Evolutionary conservation across 1,284 basidiomycete genomes (phyloP), one percentile per base, ranked within the genome.

Genomic region (Ceratorhiza oryzae-sativae): DNA sequence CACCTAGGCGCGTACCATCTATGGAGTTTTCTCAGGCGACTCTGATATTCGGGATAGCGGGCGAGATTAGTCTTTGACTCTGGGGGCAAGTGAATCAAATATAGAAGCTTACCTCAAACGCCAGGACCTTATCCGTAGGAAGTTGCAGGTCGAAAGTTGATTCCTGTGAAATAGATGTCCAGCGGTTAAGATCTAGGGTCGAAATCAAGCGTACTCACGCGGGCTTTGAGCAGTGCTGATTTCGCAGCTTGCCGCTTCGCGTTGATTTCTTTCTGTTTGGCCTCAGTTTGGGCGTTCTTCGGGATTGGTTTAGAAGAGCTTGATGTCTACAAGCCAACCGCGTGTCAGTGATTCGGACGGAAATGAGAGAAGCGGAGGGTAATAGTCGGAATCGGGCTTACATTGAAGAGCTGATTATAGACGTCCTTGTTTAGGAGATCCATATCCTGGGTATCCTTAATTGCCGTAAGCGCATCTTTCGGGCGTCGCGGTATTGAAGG

Each of bases 351-450:
- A 27, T 3, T 20, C 10, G 30, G 12, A 12, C 41, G 60, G 45
- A 34, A n/a, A 46, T 46, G 41, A 63, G 32, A 49, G 23, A 13
- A 1, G 30, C 27, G 45, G 48, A 6, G 36, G 6, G 36, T 6
- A 39, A 39, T 39, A 39, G 13, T 6, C 13, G 36, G 46, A 53
- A 4, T 15, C 13, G 32, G n/a, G 32, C 65, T 5, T 68, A 68
- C 65, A n/a, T 68, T 68, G 65, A 68, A 68, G 10, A 68, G 65
- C 27, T 68, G 65, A n/a, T 68, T 68, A 36, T 68, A 68, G 18
- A 68, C 65, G 20, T 68, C 65, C 39, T 68, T 68, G 39, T 68
- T 68, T 45, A 68, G 20, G 23, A 68, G 51, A 39, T 68, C 65
- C 65, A 68, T 68, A 27, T 68, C 65, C 34, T 68, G 65, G 1